phyloP scores from a whole-genome alignment of 2,329 filamentous ascomycete species.

The Amylocarpus encephaloides region DNA sequence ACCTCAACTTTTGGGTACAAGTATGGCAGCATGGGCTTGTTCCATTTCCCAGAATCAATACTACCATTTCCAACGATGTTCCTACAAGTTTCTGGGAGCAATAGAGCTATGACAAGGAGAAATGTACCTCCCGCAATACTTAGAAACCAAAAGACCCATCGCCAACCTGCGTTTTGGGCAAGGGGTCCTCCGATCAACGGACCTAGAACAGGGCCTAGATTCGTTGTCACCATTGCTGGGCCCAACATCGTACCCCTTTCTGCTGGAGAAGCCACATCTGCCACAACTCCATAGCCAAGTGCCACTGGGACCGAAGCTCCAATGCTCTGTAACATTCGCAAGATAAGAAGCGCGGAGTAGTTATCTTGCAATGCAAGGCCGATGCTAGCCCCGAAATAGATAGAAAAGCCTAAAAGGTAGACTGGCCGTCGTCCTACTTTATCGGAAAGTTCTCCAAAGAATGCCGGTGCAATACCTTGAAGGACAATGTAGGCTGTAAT shows the following conservation, averaged over 20 bases:
- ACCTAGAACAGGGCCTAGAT: slow-evolving; percentile 20
- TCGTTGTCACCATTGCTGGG: slow-evolving; percentile 22
- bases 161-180: slow-evolving; percentile 28
- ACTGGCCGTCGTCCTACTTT: slow-evolving; percentile 45
- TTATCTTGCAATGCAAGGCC: slow-evolving; percentile 39
- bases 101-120: slow-evolving; percentile 31
- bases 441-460: slow-evolving; percentile 49
- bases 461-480: slow-evolving; percentile 51
- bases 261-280: slow-evolving; percentile 58
- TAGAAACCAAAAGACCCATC: slow-evolving; percentile 34
- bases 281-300: slow-evolving; percentile 57
- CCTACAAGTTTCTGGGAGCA: slow-evolving; percentile 37
- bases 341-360: slow-evolving; percentile 43
- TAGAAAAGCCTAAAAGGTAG: slow-evolving; percentile 44
- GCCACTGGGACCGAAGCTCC: slow-evolving; percentile 53
- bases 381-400: slow-evolving; percentile 48
- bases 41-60: background rate
- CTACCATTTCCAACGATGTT: slow-evolving; percentile 34
- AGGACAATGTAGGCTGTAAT: slow-evolving; percentile 31
- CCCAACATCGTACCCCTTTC: slow-evolving; percentile 54
- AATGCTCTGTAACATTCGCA: slow-evolving; percentile 52
- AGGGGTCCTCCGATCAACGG: slow-evolving; percentile 23
- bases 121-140: slow-evolving; percentile 31
- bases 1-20: background rate
- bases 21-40: background rate